phyloP scores from a whole-genome alignment of 495 filamentous ascomycete genomes.

The Neurospora tetrasperma region DNA sequence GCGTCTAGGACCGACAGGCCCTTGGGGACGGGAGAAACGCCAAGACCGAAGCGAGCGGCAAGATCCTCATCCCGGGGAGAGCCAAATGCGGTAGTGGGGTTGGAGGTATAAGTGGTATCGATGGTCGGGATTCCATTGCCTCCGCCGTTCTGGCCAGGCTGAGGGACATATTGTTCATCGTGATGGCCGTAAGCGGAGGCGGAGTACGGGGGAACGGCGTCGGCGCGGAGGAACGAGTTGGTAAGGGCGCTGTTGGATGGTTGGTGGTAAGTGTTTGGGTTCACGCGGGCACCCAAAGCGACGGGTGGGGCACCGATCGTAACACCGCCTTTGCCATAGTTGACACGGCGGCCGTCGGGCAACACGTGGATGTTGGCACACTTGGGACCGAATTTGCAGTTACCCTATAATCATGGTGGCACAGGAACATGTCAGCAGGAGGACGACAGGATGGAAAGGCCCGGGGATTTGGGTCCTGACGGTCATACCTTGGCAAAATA shows the following conservation, averaged over 20 bases:
- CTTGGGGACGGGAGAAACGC: conserved; percentile 62
- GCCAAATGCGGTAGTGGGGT: conserved; percentile 70
- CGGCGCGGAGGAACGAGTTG: conserved; percentile 73
- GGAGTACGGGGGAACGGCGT: conserved; percentile 33
- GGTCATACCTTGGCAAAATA: conserved; percentile 84
- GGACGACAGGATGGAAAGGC: conserved; percentile 1
- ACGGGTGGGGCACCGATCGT: conserved; percentile 39
- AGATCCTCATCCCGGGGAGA: conserved; percentile 70
- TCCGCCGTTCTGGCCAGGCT: conserved; percentile 35
- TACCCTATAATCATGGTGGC: conserved; percentile 51
- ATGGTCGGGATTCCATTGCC: conserved; percentile 58
- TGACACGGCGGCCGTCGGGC: conserved; percentile 85
- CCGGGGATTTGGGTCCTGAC: neutral
- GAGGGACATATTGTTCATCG: conserved; percentile 34
- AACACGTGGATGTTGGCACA: conserved; percentile 94
- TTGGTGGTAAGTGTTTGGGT: conserved; percentile 43
- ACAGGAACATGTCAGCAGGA: conserved; percentile 25
- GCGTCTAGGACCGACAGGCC: conserved; percentile 84
- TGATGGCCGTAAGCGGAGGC: conserved; percentile 28
- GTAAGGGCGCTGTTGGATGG: conserved; percentile 64
- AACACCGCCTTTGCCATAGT: conserved; percentile 50
- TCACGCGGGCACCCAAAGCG: conserved; percentile 61
- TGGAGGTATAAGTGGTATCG: conserved; percentile 68
- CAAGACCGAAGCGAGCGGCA: conserved; percentile 44
- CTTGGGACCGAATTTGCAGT: conserved; percentile 97